Evolutionary conservation across 1,284 basidiomycete species (phyloP), one percentile per base, ranked within the genome.

Genomic region (Trichosporon faecale): DNA sequence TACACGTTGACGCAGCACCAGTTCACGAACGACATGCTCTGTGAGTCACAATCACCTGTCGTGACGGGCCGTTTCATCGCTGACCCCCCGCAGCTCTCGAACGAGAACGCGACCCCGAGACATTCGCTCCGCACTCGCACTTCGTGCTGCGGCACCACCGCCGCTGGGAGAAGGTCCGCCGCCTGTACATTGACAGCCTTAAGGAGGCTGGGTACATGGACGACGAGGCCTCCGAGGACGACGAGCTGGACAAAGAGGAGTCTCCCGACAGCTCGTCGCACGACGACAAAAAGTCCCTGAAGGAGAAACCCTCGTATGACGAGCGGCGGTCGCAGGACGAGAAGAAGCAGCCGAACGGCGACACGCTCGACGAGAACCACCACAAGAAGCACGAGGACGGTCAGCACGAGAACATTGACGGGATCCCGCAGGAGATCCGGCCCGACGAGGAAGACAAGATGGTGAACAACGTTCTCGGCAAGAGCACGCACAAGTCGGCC

Each of bases 51-150:
- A 11, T 16, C 11, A 27, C 11, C 23, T n/a, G 52, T 9, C 8
- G 9, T 14, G 7, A 14, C 23, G 8, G 25, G 52, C 21, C 23
- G 55, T 16, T 2, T 16, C 11, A 29, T 9, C 11, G 27, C 57
- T 61, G 16, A 61, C 57, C 14, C 1, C 40, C 23, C 44, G 65
- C n/a, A 57, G 33, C 14, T 3, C 35, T 70, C 7, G 69, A 72
- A 31, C 75, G 73, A 12, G 60, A 72, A 8, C 68, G 72, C 11
- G 66, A 74, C 12, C 77, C 80, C 2, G 77, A 79, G 21, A 78
- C 76, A 0, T 83, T 83, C 67, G 74, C 75, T 0, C 76, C 82
- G 1, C 83, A 84, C 68, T 69, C 79, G 0, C 80, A 83, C 33
- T 80, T 81, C 35, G 75, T 83, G 23, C 60, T 76, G 21, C 66